Evolutionary conservation across 2,329 filamentous ascomycete species (phyloP).

Genomic region (Colletotrichum sp.): DNA sequence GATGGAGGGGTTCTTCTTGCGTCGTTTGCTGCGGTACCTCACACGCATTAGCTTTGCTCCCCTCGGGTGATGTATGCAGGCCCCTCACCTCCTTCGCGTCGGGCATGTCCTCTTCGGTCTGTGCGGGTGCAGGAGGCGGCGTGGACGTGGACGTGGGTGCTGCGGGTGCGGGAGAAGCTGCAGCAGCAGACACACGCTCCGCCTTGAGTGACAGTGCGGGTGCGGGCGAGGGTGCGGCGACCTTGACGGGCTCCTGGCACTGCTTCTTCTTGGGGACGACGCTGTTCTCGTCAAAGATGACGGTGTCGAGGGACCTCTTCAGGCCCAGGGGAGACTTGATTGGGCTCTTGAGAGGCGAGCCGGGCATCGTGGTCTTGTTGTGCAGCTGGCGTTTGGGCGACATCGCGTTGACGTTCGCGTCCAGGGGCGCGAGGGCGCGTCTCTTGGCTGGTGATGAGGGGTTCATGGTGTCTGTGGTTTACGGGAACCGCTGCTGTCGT

Average conservation of each 20-base stretch:
- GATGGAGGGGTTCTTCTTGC: neutral
- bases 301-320: conserved; percentile 15
- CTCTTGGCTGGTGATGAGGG: conserved; percentile 47
- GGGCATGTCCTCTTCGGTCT: neutral
- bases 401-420: conserved; percentile 53
- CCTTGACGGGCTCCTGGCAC: conserved; percentile 21
- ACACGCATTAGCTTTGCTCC: neutral
- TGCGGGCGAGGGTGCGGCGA: neutral
- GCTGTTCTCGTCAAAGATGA: conserved; percentile 18
- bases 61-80: neutral
- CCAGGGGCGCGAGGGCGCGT: conserved; percentile 53
- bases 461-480: conserved; percentile 12
- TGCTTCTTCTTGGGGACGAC: conserved; percentile 23
- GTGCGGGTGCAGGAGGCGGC: neutral
- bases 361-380: conserved; percentile 13
- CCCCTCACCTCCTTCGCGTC: neutral
- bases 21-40: neutral
- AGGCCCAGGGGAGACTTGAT: conserved; percentile 16
- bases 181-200: neutral
- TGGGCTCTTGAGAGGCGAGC: conserved; percentile 16
- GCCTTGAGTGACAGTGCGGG: neutral
- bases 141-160: neutral
- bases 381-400: conserved; percentile 32
- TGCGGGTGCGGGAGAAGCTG: neutral
- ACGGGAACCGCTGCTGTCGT: neutral